These are phyloP conservation scores for Penicillium canariense DNA, from an alignment of 495 filamentous ascomycete species.

Conservation along the genomic window DNA sequence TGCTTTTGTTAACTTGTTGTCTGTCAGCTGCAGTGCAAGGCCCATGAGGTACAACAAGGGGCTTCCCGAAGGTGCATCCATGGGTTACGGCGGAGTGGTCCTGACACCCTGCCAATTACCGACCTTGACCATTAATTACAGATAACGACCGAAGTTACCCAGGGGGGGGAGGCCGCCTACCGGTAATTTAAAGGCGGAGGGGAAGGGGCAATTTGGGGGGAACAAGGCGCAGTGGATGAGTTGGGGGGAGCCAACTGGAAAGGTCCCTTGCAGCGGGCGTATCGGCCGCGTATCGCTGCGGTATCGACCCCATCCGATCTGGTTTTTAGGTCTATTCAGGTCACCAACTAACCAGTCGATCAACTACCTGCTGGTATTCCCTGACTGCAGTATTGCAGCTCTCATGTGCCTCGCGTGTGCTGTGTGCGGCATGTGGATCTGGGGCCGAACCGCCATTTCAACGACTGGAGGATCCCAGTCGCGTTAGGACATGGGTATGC, in stretches of 20 bases:
- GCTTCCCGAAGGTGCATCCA: conserved; percentile 22
- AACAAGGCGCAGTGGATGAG: not conserved
- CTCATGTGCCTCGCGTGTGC: conserved; percentile 3
- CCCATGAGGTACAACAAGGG: conserved; percentile 13
- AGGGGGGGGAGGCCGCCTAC: not conserved
- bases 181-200: not conserved
- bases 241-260: conserved; percentile 1
- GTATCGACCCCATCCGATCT: not conserved
- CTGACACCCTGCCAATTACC: not conserved
- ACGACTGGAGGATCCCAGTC: conserved; percentile 17
- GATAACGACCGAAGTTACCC: not conserved
- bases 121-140: not conserved
- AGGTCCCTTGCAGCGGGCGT: conserved; percentile 7
- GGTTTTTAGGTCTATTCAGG: too few relatives aligned
- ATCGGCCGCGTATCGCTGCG: not conserved
- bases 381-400: not conserved
- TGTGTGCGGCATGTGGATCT: conserved; percentile 21
- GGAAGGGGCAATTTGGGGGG: not conserved
- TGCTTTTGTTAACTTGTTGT: not conserved
- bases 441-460: conserved; percentile 27
- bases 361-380: too few relatives aligned
- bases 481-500: not conserved
- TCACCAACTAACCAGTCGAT: too few relatives aligned
- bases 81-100: conserved; percentile 8
- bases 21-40: conserved; percentile 8